A percentile compares a stretch with the other conserved stretches of the same genome.
phyloP scores from a whole-genome alignment of 2,329 filamentous ascomycete genomes.

The Cadophora malorum region DNA sequence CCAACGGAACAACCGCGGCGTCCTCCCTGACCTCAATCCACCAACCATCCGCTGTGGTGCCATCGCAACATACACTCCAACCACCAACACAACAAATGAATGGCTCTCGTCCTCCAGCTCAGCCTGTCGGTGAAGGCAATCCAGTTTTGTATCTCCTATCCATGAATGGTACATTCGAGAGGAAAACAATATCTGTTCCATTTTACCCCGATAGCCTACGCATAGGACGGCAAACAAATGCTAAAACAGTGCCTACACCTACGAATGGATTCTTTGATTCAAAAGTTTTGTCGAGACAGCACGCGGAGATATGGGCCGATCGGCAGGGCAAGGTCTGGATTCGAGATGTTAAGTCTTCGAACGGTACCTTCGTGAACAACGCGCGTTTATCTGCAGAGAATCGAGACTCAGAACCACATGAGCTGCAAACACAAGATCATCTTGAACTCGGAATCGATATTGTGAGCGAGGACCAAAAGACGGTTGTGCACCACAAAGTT shows the following conservation, averaged over 20 bases:
- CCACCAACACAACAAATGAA: slow-evolving; percentile 62
- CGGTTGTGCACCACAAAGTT: slow-evolving; percentile 97
- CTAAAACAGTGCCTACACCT: slow-evolving; percentile 90
- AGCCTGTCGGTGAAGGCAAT: slow-evolving; percentile 58
- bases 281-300: slow-evolving; percentile 93
- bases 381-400: slow-evolving; percentile 90
- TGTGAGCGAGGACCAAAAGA: slow-evolving; percentile 98
- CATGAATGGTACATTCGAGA: slow-evolving; percentile 95
- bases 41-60: slow-evolving; percentile 62
- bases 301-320: slow-evolving; percentile 94
- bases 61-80: slow-evolving; percentile 73
- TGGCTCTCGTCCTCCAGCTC: slow-evolving; percentile 54
- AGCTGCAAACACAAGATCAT: slow-evolving; percentile 88
- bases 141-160: slow-evolving; percentile 87
- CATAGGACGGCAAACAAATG: slow-evolving; percentile 96
- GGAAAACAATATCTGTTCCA: slow-evolving; percentile 93
- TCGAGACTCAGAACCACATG: slow-evolving; percentile 93
- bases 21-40: slow-evolving; percentile 68
- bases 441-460: slow-evolving; percentile 97
- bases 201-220: slow-evolving; percentile 92
- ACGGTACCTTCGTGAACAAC: slow-evolving; percentile 97
- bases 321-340: slow-evolving; percentile 91
- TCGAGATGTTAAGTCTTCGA: slow-evolving; percentile 96
- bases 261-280: slow-evolving; percentile 97
- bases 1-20: slow-evolving; percentile 63